Base-by-base conservation (phyloP, 2,329 filamentous ascomycete species). In the Paecilomyces fulvus region DNA sequence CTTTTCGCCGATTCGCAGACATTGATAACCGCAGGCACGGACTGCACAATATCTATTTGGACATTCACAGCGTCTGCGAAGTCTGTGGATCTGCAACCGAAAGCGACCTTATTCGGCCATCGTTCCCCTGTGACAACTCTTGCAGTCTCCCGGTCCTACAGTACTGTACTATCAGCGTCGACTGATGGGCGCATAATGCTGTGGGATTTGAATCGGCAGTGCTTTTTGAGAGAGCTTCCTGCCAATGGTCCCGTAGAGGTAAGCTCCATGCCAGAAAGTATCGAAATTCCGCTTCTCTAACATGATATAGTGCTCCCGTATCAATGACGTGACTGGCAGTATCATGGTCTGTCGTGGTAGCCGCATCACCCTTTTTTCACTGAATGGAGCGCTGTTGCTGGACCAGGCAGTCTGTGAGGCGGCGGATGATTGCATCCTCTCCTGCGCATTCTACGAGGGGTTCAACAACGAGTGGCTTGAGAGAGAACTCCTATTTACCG, bases 401-500 rank as follows among this genome's bases (percentile, higher is more conserved):
- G 85, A 94, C 56, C 90, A 96, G 70, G 87, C 88, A 33, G 83
- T 96, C 0, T 94, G 90, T 64, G 80, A 83, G 17, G 74, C 77
- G 3, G 77, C 80, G 9, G 89, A 92, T 23, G 92, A 96, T 67
- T 85, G 81, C 31, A 85, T 96, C 2, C 80, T 89, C 52, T 85
- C 87, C 1, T 94, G 91, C 61, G 89, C 92, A 2, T 96, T 96
- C 71, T 97, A 97, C 73, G 92, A 97, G 70, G 92, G 92, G 0
- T 82, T 85, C 0, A 88, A 87, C 1, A 94, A 91, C 64, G 94
- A 97, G 73, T 97, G 92, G 90, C 79, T 96, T 3, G 90, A 95
- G 73, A 86, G 87, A 55, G 86, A 87, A 59, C 78, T 99, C 49
- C 77, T 97, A 37, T 92, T 99, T 61, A 97, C 92, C 0, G 94